These are phyloP conservation scores for Neofusicoccum kwambonambiense DNA, from an alignment of 2,329 filamentous ascomycete species.

Conservation along the genomic window DNA sequence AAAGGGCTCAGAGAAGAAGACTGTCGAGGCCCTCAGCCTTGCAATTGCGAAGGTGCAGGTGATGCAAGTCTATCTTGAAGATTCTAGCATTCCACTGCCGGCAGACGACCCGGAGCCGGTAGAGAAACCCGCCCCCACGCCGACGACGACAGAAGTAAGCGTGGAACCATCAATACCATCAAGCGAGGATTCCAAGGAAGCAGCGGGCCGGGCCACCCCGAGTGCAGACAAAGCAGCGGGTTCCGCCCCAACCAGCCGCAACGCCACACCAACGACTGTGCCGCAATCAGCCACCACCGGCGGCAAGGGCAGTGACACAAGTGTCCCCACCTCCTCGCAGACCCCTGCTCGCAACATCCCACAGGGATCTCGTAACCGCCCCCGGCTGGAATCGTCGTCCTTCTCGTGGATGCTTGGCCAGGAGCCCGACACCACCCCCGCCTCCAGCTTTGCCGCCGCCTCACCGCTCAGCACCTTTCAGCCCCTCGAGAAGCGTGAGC, in stretches of 20 bases:
- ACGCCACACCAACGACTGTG: constrained; percentile 10
- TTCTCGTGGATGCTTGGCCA: constrained; percentile 73
- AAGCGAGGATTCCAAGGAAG: constrained; percentile 16
- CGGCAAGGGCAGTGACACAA: neutral
- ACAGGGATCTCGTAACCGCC: constrained; percentile 49
- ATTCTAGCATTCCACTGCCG: constrained; percentile 45
- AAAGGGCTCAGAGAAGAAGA: constrained; percentile 29
- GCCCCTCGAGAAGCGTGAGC: constrained; percentile 12
- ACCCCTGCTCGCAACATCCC: constrained; percentile 20
- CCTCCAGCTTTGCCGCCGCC: constrained; percentile 30
- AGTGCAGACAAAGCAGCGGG: constrained; percentile 16
- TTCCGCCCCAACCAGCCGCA: constrained; percentile 10
- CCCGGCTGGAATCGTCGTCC: constrained; percentile 69
- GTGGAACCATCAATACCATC: constrained; percentile 21
- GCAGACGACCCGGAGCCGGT: constrained; percentile 34
- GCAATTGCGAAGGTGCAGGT: constrained; percentile 53
- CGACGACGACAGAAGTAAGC: neutral
- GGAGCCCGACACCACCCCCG: constrained; percentile 23
- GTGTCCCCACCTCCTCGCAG: neutral
- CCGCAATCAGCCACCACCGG: constrained; percentile 21
- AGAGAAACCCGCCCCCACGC: constrained; percentile 2
- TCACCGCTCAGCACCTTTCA: constrained; percentile 1
- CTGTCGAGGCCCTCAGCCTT: constrained; percentile 44
- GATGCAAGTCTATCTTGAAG: constrained; percentile 51
- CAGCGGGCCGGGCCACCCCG: neutral